Evolutionary conservation across 2,329 filamentous ascomycete genomes (phyloP), one percentile per base, ranked within the genome.

Genomic region (Teratosphaeria epicoccoides): DNA sequence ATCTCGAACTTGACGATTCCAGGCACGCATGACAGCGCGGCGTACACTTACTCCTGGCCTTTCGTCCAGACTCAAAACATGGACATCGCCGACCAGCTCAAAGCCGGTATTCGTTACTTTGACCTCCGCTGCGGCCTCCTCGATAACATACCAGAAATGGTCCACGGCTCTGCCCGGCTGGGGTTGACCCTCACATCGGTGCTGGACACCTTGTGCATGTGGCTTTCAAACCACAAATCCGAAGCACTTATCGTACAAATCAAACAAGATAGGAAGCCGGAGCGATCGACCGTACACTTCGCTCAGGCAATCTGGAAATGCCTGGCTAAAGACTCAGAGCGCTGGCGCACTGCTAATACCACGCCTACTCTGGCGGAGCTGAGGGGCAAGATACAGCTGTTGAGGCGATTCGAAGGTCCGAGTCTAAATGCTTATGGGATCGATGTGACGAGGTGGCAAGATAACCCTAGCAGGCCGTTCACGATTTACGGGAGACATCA

Each of bases 401-500:
- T 69, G 43, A 62, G 66, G n/a, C 62, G 66, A 20, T 69, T 66
- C 52, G 49, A 47, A 2, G 54, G 53, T 12, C 59, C 56, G 4
- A 54, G 47, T 9, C 47, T 59, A 7, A 49, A 52, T 33, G 59
- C 59, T 1, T 61, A 63, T 9, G 66, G 66, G 29, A 65, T 69
- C 43, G 62, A 68, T 50, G 63, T 68, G 3, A 61, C 57, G 10
- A 50, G 56, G 43, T 69, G 66, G 66, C 59, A 58, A 49, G 65
- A 69, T 54, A 69, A 69, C 46, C 65, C 64, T n/a, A 51, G 46
- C 12, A 40, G 29, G 9, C 66, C 66, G 2, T 69, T 69, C 54
- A 67, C 62, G 4, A 67, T 76, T 46, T 56, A 61, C 40, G 73
- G 71, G 3, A 60, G 66, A 14, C 63, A 65, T 17, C 59, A 62